These are phyloP conservation scores for Jasminum sambac DNA, from an alignment of 257 asterid species.

Conservation along the genomic window DNA sequence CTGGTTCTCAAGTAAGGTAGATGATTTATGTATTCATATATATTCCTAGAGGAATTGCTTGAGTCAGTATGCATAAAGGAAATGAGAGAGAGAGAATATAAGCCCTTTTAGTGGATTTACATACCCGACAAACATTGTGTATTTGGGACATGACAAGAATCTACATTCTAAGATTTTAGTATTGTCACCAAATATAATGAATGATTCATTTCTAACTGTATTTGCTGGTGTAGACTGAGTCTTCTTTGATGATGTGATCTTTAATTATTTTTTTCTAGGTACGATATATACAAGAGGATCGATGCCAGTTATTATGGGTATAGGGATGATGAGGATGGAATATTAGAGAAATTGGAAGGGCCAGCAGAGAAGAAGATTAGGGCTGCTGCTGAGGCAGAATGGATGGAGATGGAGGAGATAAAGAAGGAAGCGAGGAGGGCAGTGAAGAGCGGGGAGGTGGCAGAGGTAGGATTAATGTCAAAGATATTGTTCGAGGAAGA, in stretches of 20 bases:
- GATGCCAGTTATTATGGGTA: slow-evolving; percentile 96
- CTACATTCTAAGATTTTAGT: neutral
- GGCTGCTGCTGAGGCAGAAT: slow-evolving; percentile 65
- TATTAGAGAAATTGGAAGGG: slow-evolving; percentile 74
- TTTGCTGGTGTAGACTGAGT: neutral
- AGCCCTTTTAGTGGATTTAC: neutral
- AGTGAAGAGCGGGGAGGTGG: slow-evolving; percentile 93
- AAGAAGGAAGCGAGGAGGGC: slow-evolving; percentile 87
- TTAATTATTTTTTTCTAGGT: slow-evolving; percentile 46
- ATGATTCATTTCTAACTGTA: neutral
- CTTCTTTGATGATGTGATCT: slow-evolving; percentile 16
- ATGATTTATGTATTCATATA: neutral
- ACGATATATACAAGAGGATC: slow-evolving; percentile 89
- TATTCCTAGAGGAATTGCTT: neutral
- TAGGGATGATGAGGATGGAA: slow-evolving; percentile 95
- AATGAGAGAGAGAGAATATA: neutral
- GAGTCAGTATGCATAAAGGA: neutral
- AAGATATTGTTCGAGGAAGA: slow-evolving; percentile 84
- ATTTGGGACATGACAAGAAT: neutral
- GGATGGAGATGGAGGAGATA: slow-evolving; percentile 80
- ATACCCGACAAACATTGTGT: neutral
- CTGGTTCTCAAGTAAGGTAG: neutral
- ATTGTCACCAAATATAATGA: neutral
- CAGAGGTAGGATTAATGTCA: slow-evolving; percentile 69
- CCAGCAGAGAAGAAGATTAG: slow-evolving; percentile 78